phyloP scores from a whole-genome alignment of 2,329 filamentous ascomycete species.

The Mycosphaerella arachidis region DNA sequence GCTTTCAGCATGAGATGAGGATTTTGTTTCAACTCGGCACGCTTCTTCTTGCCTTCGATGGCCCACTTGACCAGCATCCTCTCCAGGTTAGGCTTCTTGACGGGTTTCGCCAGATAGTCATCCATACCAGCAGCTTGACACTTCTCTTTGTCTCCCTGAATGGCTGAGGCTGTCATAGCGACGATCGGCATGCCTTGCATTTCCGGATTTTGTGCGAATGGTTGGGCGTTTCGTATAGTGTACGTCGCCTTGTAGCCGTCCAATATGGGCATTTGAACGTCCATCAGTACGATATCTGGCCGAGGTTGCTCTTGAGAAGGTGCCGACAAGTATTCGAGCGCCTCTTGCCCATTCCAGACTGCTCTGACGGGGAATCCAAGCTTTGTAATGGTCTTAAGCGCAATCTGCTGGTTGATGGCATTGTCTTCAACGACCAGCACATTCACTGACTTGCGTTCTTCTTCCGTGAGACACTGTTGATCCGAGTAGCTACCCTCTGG shows the following conservation, averaged over 20 bases:
- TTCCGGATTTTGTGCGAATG: conserved; percentile 56
- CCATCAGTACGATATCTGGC: conserved; percentile 65
- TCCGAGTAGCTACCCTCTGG: conserved; percentile 39
- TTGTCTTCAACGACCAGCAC: conserved; percentile 81
- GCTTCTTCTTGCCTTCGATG: conserved; percentile 39
- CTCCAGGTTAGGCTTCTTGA: conserved; percentile 63
- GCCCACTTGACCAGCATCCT: conserved; percentile 69
- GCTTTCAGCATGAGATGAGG: conserved; percentile 5
- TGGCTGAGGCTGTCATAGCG: conserved; percentile 76
- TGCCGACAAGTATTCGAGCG: conserved; percentile 62
- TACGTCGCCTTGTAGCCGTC: conserved; percentile 76
- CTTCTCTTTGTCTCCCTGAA: conserved; percentile 71
- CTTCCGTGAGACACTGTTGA: conserved; percentile 48
- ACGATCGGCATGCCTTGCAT: conserved; percentile 65
- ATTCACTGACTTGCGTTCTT: conserved; percentile 60
- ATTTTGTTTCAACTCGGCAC: conserved; percentile 23
- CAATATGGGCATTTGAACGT: conserved; percentile 53
- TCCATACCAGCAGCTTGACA: conserved; percentile 72
- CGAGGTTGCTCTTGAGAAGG: conserved; percentile 45
- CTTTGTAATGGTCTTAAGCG: conserved; percentile 68
- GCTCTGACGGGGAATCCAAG: conserved; percentile 67
- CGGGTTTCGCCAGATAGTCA: conserved; percentile 67
- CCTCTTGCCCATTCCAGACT: conserved; percentile 74
- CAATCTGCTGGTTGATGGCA: conserved; percentile 64
- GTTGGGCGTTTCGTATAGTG: conserved; percentile 62